Base-by-base conservation (phyloP, 768 basidiomycete species). In the Leccinum imitatum region DNA sequence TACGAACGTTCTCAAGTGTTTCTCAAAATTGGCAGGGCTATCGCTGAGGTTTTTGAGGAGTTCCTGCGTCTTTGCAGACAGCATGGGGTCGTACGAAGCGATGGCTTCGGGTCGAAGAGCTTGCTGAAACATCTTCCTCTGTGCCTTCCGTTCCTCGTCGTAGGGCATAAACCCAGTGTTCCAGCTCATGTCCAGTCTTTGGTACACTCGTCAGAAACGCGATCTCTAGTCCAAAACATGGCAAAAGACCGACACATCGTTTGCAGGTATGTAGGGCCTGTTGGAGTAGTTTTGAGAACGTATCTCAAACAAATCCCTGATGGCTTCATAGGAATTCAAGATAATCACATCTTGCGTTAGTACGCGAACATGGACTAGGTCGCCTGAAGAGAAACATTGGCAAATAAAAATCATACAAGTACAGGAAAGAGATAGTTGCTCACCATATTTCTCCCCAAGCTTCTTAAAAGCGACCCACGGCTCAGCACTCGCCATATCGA, bases 1-100 rank as follows among this genome's bases (percentile, higher is more conserved):
- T 19, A 58, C 60, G 27, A 9, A 61, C 60, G 51, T 58, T 58
- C 60, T 61, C 15, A 61, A 58, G 21, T 61, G 60, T 37, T 35
- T 50, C 56, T 47, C 60, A 17, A 53, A 61, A 21, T 39, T n/a
- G 11, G 50, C 25, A 17, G 61, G 50, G 47, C 33, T 30, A 13
- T 62, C 44, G n/a, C 33, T 47, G 17, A 62, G 25, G 15, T 62
- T 60, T 50, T 15, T 27, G 27, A 62, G 48, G 2, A 62, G 33
- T 21, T 62, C 39, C 6, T 50, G 58, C 6, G 46, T 53, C 21
- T 61, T 58, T 46, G 11, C 50, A 25, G 33, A 21, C 13, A 53
- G 51, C 60, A 61, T 58, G 11, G 46, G 14, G 11, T 21, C 35
- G 41, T 61, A 58, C 17, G 37, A 47, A 8, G 51, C 4, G 10